phyloP scores from a whole-genome alignment of 2,329 filamentous ascomycete species.

The Aspergillus ruber region DNA sequence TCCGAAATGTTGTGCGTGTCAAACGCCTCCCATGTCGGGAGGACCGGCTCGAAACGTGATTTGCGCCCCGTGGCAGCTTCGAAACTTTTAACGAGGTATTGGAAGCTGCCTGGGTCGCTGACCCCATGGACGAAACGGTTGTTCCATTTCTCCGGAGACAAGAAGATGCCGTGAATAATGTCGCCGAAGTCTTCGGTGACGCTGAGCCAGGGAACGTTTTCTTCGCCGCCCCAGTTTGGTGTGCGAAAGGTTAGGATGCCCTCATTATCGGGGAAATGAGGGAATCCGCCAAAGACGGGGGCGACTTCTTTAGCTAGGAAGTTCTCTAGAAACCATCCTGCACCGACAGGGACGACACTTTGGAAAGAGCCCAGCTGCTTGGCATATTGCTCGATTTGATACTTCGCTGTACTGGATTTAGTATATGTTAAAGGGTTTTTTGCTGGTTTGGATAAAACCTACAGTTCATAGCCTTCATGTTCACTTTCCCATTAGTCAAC shows the following conservation, averaged over 20 bases:
- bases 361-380: conserved; percentile 26
- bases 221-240: conserved; percentile 37
- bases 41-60: conserved; percentile 4
- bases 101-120: conserved; percentile 28
- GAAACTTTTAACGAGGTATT: conserved; percentile 26
- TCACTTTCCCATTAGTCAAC: conserved; percentile 27
- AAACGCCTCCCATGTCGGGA: conserved; percentile 8
- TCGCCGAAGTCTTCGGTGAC: conserved; percentile 42
- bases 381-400: conserved; percentile 34
- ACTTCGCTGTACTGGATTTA: conserved; percentile 19
- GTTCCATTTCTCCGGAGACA: conserved; percentile 34
- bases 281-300: conserved; percentile 38
- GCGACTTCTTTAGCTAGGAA: conserved; percentile 31
- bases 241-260: conserved; percentile 30
- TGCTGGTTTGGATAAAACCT: conserved; percentile 1
- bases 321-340: conserved; percentile 42
- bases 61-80: conserved; percentile 22
- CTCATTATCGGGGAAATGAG: conserved; percentile 28
- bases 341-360: conserved; percentile 28
- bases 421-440: background rate
- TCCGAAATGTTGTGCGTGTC: conserved; percentile 6
- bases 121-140: conserved; percentile 33
- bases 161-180: conserved; percentile 41
- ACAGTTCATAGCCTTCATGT: conserved; percentile 31
- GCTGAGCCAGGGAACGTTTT: conserved; percentile 34